Conservation (phyloP, 2,329 filamentous ascomycete genomes). For the Xylariales sp. region DNA sequence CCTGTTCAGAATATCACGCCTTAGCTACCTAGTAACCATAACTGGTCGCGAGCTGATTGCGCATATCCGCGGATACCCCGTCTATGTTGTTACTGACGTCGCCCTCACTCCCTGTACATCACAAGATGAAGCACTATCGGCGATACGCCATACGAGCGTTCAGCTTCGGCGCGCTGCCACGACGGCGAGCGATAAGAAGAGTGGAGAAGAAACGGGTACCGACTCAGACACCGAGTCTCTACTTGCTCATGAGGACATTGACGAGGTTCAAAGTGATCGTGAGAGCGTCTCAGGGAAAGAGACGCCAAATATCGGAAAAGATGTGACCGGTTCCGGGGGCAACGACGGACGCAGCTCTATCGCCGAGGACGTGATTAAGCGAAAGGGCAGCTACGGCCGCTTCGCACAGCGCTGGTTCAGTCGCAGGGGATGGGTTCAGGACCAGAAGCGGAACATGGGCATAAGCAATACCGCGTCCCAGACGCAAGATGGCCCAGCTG, state of each 20-base stretch:
- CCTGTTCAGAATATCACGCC: slow-evolving; percentile 74
- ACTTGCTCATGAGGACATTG: slow-evolving; percentile 23
- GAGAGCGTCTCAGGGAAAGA: slow-evolving; percentile 13
- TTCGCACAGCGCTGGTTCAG: slow-evolving; percentile 94
- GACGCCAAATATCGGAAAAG: slow-evolving; percentile 13
- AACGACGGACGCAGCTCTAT: slow-evolving; percentile 53
- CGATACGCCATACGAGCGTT: slow-evolving; percentile 58
- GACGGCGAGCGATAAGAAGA: slow-evolving; percentile 7
- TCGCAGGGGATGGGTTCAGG: slow-evolving; percentile 72
- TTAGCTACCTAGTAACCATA: slow-evolving; percentile 83
- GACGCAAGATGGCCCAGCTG: slow-evolving; percentile 11
- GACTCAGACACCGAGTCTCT: slow-evolving; percentile 42
- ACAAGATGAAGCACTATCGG: slow-evolving; percentile 66
- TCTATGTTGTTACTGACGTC: slow-evolving; percentile 87
- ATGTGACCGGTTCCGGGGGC: slow-evolving; percentile 16
- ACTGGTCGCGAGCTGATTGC: slow-evolving; percentile 84
- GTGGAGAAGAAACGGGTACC: slow-evolving; percentile 31
- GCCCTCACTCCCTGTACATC: slow-evolving; percentile 85
- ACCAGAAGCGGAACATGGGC: slow-evolving; percentile 65
- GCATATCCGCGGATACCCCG: slow-evolving; percentile 72
- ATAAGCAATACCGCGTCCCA: slow-evolving; percentile 43
- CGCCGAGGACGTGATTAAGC: slow-evolving; percentile 82
- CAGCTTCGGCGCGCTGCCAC: slow-evolving; percentile 32
- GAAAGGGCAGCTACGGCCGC: slow-evolving; percentile 77
- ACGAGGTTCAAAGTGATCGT: slow-evolving; percentile 21